A percentile compares a stretch with the other conserved stretches of the same genome.
These are phyloP conservation scores for Phytophthora idaei DNA, from an alignment of 352 stramenopile species.

Conservation along the genomic window DNA sequence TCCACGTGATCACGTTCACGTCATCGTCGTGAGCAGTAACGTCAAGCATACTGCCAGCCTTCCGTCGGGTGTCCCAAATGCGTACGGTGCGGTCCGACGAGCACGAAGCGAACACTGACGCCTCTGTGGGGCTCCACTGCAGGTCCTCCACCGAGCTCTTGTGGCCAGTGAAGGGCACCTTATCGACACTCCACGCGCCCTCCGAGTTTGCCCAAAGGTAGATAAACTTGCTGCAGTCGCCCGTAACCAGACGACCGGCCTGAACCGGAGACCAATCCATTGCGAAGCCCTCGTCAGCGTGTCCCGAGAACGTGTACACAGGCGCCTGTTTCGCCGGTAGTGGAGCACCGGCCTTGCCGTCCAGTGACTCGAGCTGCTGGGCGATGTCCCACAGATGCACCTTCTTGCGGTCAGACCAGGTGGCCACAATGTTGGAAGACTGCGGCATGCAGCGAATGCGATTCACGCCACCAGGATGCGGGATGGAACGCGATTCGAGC, in stretches of 20 bases:
- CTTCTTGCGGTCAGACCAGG: conserved; percentile 95
- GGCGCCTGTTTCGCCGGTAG: conserved; percentile 63
- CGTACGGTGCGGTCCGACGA: conserved; percentile 94
- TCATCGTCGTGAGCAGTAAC: conserved; percentile 95
- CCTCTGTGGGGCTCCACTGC: conserved; percentile 98
- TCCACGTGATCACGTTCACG: conserved; percentile 99
- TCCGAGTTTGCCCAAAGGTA: conserved; percentile 93
- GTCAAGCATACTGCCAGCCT: conserved; percentile 93
- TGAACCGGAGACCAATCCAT: conserved; percentile 97
- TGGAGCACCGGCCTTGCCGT: conserved; percentile 71
- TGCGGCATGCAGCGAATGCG: conserved; percentile 96
- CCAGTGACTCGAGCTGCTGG: conserved; percentile 88
- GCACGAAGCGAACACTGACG: conserved; percentile 95
- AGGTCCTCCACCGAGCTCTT: conserved; percentile 97
- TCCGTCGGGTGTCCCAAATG: conserved; percentile 98
- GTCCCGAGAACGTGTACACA: conserved; percentile 95
- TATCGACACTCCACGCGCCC: conserved; percentile 85
- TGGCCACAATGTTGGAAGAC: conserved; percentile 96
- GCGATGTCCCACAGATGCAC: conserved; percentile 97
- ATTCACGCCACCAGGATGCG: conserved; percentile 96
- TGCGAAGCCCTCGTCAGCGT: conserved; percentile 97
- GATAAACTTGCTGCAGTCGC: conserved; percentile 97
- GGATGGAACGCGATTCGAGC: conserved; percentile 95
- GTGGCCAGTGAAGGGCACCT: conserved; percentile 92
- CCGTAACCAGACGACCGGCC: conserved; percentile 92